phyloP scores from a whole-genome alignment of 179 eudicot genomes.

The Beta macrorhiza region DNA sequence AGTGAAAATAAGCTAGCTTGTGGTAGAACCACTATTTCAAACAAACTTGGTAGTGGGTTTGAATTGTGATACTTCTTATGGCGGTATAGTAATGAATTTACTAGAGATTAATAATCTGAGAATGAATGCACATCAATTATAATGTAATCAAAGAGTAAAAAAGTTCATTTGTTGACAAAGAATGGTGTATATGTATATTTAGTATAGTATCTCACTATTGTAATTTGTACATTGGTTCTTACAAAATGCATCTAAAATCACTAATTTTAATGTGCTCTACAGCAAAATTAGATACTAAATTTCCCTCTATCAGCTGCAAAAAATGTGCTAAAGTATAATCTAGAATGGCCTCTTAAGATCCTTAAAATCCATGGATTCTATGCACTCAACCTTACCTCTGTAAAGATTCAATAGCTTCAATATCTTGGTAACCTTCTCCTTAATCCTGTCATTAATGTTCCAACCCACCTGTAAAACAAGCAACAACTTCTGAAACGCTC shows the following conservation, averaged over 20 bases:
- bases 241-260: slow-evolving; percentile 10
- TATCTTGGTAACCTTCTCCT: slow-evolving; percentile 64
- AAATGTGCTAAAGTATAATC: slow-evolving; percentile 3
- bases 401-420: slow-evolving; percentile 57
- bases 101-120: too few species aligned
- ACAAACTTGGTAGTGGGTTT: too few species aligned
- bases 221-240: slow-evolving; percentile 19
- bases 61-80: too few species aligned
- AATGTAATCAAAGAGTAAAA: background rate
- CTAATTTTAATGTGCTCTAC: slow-evolving; percentile 24
- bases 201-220: background rate
- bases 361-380: slow-evolving; percentile 73
- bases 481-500: slow-evolving; percentile 80
- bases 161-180: slow-evolving; percentile 2
- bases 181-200: background rate
- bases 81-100: too few species aligned
- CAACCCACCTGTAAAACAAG: slow-evolving; percentile 72
- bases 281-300: slow-evolving; percentile 17
- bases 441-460: slow-evolving; percentile 45
- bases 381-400: slow-evolving; percentile 59
- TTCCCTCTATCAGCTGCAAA: background rate
- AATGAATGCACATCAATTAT: too few species aligned
- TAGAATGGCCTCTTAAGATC: slow-evolving; percentile 63
- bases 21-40: too few species aligned
- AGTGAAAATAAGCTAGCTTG: too few species aligned